phyloP scores from a whole-genome alignment of 805 yeast genomes.

The Starmerella bombicola region DNA sequence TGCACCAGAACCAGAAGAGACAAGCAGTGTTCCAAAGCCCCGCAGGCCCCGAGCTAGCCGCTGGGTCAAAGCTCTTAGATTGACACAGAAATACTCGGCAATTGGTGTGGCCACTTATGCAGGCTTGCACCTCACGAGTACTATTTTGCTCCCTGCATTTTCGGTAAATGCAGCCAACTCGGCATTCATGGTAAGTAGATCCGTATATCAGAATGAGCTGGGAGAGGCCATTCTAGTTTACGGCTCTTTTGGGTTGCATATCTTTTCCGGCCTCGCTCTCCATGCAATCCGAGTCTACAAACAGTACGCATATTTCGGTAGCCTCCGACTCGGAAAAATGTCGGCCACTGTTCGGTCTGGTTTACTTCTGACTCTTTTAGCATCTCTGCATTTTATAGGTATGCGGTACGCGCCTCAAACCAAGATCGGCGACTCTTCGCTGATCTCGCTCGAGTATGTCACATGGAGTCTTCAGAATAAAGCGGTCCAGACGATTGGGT shows the following conservation, averaged over 20 bases:
- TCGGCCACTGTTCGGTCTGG: slow-evolving; percentile 34
- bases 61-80: slow-evolving; percentile 5
- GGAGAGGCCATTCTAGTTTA: slow-evolving; percentile 40
- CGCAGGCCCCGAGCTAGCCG: neutral
- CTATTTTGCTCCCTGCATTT: slow-evolving; percentile 40
- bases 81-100: slow-evolving; percentile 48
- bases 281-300: slow-evolving; percentile 31
- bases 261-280: slow-evolving; percentile 40
- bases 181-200: slow-evolving; percentile 46
- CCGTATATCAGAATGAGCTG: slow-evolving; percentile 44
- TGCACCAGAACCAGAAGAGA: slow-evolving; percentile 8
- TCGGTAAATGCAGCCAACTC: slow-evolving; percentile 39
- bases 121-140: slow-evolving; percentile 45
- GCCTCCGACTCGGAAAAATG: slow-evolving; percentile 31
- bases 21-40: neutral
- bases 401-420: slow-evolving; percentile 40
- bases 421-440: slow-evolving; percentile 53
- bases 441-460: slow-evolving; percentile 42
- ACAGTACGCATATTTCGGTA: slow-evolving; percentile 23
- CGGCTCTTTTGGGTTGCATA: slow-evolving; percentile 39
- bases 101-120: slow-evolving; percentile 45
- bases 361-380: slow-evolving; percentile 36
- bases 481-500: neutral
- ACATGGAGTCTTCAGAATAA: slow-evolving; percentile 21
- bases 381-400: slow-evolving; percentile 37